Evolutionary conservation across 2,329 filamentous ascomycete genomes (phyloP).

Genomic region (Beauveria sp.): DNA sequence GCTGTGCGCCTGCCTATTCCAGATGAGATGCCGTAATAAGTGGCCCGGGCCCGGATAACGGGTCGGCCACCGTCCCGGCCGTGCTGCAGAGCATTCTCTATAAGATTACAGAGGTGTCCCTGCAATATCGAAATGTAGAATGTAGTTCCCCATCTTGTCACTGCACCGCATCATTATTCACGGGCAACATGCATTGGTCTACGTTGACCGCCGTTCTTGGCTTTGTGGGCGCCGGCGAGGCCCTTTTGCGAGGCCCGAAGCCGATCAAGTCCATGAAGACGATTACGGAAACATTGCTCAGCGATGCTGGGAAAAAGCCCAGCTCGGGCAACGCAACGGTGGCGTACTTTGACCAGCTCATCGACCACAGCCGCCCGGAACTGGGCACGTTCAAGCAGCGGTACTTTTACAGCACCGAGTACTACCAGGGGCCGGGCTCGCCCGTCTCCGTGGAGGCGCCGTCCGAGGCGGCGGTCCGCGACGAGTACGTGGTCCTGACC

Average conservation of each 20-base stretch:
- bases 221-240: not conserved
- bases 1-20: not conserved
- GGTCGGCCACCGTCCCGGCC: not conserved
- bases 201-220: not conserved
- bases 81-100: not conserved
- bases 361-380: slow-evolving; percentile 50
- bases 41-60: not conserved
- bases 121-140: not conserved
- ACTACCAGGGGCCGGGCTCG: slow-evolving; percentile 68
- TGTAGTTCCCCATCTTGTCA: not conserved
- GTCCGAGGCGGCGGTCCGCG: slow-evolving; percentile 56
- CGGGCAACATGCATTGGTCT: not conserved
- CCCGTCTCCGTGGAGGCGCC: slow-evolving; percentile 62
- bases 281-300: not conserved
- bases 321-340: not conserved
- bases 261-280: not conserved
- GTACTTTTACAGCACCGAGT: slow-evolving; percentile 71
- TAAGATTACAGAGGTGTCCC: not conserved
- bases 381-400: slow-evolving; percentile 58
- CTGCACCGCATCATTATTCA: not conserved
- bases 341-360: slow-evolving; percentile 42
- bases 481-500: slow-evolving; percentile 56
- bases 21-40: not conserved
- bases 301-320: not conserved
- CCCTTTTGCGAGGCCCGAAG: not conserved